A percentile compares a stretch with the other conserved stretches of the same genome.
phyloP scores from a whole-genome alignment of 345 rosid species.

The Corymbia maculata region DNA sequence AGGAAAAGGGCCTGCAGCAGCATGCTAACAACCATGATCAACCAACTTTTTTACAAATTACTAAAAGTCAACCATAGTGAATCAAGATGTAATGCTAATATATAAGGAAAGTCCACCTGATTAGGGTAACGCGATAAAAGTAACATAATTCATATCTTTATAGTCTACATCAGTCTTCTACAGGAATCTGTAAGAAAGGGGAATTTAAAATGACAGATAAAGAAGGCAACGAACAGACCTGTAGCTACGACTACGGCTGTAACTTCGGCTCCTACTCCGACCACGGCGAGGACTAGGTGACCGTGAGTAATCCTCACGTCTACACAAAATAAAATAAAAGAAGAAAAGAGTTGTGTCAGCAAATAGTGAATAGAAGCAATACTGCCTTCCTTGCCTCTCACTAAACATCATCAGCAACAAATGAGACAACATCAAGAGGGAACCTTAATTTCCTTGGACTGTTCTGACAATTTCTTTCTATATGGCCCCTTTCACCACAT shows the following conservation, averaged over 20 bases:
- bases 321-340: background rate
- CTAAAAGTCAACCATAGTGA: background rate
- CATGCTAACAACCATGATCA: background rate
- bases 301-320: slow-evolving; percentile 57
- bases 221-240: slow-evolving; percentile 14
- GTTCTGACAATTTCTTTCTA: slow-evolving; percentile 87
- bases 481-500: slow-evolving; percentile 95
- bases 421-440: background rate
- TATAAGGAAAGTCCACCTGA: background rate
- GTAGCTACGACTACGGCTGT: slow-evolving; percentile 83
- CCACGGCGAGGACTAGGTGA: slow-evolving; percentile 81
- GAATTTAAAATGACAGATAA: background rate
- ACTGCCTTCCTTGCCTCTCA: background rate
- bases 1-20: background rate
- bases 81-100: background rate
- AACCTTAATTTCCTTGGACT: slow-evolving; percentile 81
- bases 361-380: background rate
- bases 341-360: background rate
- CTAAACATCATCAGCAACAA: background rate
- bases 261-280: slow-evolving; percentile 83
- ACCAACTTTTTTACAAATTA: background rate
- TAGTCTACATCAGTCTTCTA: background rate
- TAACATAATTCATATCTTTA: background rate
- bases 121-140: background rate
- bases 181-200: background rate